Evolutionary conservation across 306 rosid genomes (phyloP).

Genomic region (Trifolium dubium): DNA sequence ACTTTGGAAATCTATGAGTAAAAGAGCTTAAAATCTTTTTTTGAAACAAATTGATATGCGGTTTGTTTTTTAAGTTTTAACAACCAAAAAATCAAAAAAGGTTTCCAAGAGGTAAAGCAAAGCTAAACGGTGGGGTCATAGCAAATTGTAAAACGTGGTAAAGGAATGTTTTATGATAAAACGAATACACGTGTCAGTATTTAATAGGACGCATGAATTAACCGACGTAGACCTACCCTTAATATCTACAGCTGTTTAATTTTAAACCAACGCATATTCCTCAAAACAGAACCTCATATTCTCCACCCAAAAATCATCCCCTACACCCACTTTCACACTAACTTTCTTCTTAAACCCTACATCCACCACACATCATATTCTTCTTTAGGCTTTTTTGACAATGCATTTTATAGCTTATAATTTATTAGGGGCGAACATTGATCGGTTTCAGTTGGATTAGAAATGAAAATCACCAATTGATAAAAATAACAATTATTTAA

Average conservation of each 20-base stretch:
- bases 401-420: too few species aligned
- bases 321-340: conserved; percentile 9
- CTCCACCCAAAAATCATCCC: not conserved
- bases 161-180: not conserved
- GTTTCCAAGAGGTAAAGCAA: conserved; percentile 13
- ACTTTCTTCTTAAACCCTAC: not conserved
- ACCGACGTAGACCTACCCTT: conserved; percentile 42
- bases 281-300: conserved; percentile 2
- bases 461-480: too few species aligned
- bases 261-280: conserved; percentile 46
- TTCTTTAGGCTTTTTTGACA: too few species aligned
- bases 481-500: too few species aligned
- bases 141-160: not conserved
- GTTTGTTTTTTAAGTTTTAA: not conserved
- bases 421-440: too few species aligned
- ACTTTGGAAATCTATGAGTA: too few species aligned
- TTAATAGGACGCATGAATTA: not conserved
- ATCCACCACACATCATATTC: not conserved
- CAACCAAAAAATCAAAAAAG: not conserved
- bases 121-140: not conserved
- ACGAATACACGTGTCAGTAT: not conserved
- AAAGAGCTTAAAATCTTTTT: not conserved
- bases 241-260: conserved; percentile 27
- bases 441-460: too few species aligned
- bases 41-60: not conserved